phyloP scores from a whole-genome alignment of 306 rosid genomes.

The Acacia confusa region DNA sequence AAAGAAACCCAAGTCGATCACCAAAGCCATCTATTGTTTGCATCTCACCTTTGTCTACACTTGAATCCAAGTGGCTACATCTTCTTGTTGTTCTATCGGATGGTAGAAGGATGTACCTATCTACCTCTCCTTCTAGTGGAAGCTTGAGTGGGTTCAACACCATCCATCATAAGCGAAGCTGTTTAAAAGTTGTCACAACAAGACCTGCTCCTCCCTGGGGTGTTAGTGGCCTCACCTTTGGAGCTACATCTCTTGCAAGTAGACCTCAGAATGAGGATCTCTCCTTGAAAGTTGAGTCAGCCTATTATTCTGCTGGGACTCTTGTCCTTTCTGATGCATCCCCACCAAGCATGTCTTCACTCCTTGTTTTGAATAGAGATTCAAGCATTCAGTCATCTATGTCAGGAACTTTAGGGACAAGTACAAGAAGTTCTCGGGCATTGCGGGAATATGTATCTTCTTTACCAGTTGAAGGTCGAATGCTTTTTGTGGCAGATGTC shows the following conservation, averaged over 20 bases:
- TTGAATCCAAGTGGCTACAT: slow-evolving; percentile 90
- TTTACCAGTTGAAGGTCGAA: slow-evolving; percentile 90
- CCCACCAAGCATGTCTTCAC: slow-evolving; percentile 80
- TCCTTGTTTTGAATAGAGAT: slow-evolving; percentile 84
- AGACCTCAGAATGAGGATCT: slow-evolving; percentile 92
- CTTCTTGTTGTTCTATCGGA: slow-evolving; percentile 93
- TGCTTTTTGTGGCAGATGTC: slow-evolving; percentile 95
- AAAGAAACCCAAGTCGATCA: slow-evolving; percentile 63
- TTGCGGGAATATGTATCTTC: slow-evolving; percentile 86
- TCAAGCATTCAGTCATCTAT: slow-evolving; percentile 63
- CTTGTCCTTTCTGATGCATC: slow-evolving; percentile 95
- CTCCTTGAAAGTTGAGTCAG: slow-evolving; percentile 85
- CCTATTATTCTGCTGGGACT: slow-evolving; percentile 90
- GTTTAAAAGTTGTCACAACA: slow-evolving; percentile 88
- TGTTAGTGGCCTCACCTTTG: slow-evolving; percentile 83
- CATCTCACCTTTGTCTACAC: slow-evolving; percentile 84
- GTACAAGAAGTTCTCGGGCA: slow-evolving; percentile 78
- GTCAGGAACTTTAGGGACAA: slow-evolving; percentile 59
- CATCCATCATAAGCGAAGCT: slow-evolving; percentile 71
- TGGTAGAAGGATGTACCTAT: slow-evolving; percentile 94
- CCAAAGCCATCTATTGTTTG: slow-evolving; percentile 82
- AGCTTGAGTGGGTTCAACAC: slow-evolving; percentile 72
- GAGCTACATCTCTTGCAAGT: slow-evolving; percentile 75
- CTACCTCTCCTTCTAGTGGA: slow-evolving; percentile 90
- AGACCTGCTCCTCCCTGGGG: slow-evolving; percentile 99